phyloP scores from a whole-genome alignment of 1,139 yeast species.

The Zygosaccharomyces sapae region DNA sequence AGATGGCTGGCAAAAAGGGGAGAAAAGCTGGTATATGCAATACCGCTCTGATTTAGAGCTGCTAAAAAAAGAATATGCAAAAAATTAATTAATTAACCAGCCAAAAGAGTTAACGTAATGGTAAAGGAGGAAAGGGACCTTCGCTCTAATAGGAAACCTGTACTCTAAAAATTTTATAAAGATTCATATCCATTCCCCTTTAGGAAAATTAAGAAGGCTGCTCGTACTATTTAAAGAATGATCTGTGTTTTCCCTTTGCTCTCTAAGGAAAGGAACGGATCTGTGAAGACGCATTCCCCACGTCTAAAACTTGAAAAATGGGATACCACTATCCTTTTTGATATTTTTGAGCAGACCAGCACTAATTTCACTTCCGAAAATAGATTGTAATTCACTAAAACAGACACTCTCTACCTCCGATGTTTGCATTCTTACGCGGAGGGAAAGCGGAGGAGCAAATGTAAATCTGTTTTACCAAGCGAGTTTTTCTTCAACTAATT shows the following conservation, averaged over 20 bases:
- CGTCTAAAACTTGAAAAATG: slow-evolving; percentile 1
- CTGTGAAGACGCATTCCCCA: slow-evolving; percentile 4
- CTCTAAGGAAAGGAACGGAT: not conserved
- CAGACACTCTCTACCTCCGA: not conserved
- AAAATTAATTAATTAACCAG: not conserved
- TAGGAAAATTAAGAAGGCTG: slow-evolving; percentile 5
- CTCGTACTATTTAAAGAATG: not conserved
- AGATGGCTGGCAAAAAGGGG: slow-evolving; percentile 5
- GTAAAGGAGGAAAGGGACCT: not conserved
- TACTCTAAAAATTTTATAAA: not conserved
- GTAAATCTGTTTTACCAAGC: too few species aligned
- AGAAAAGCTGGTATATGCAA: not conserved
- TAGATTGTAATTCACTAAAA: not conserved
- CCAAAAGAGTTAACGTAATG: not conserved
- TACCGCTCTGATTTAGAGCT: slow-evolving; percentile 1
- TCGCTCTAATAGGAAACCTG: not conserved
- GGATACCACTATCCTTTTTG: not conserved
- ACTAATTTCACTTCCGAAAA: not conserved
- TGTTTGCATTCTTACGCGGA: too few species aligned
- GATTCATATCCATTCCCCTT: not conserved
- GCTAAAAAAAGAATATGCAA: slow-evolving; percentile 3
- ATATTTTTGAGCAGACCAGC: slow-evolving; percentile 1
- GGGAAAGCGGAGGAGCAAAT: too few species aligned
- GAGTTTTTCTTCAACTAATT: too few species aligned
- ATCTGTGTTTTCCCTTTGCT: not conserved